Evolutionary conservation across 106 monocot genomes (phyloP), one percentile per base, ranked within the genome.

Genomic region (Phalaenopsis aphrodite): DNA sequence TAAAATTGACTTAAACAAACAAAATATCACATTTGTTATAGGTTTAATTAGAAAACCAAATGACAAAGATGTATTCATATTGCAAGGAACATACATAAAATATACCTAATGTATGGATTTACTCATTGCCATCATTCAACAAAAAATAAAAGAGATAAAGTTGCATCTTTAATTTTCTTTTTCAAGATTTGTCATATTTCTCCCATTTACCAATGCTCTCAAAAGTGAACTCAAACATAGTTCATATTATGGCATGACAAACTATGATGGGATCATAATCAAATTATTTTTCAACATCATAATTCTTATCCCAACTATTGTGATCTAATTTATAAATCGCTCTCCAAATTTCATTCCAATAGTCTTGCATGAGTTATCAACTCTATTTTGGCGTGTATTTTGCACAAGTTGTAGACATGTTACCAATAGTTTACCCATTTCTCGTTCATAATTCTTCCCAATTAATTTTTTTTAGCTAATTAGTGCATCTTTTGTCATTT

Each of bases 1-100:
- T 69, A 8, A 74, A 74, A 42, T 74, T 69, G 69, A 69, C 74
- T 36, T 74, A n/a, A 74, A 18, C 41, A 74, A 42, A 18, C 5
- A 74, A 74, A 43, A 43, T 45, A 42, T 74, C 45, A 74, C 5
- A 36, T 14, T 71, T 11, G 14, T 12, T 71, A 23, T 3, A 38
- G 30, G 36, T 9, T 37, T 36, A 41, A 16, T 30, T 71, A 15
- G 71, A 41, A 69, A 69, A 71, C 36, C 38, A 71, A 71, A 71
- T 71, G 10, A 12, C 52, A 39, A 61, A 37, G 11, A 69, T 37
- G 69, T 39, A 69, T 14, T 37, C 61, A 61, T 61, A 61, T 21
- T 61, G 5, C 6, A n/a, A 61, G 61, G 3, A 61, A n/a, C 52
- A 52, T 52, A 12, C 52, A 12, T 52, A 52, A 52, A 52, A 52